These are phyloP conservation scores for Skeletonema potamos DNA, from an alignment of 108 stramenopile genomes.

Conservation along the genomic window DNA sequence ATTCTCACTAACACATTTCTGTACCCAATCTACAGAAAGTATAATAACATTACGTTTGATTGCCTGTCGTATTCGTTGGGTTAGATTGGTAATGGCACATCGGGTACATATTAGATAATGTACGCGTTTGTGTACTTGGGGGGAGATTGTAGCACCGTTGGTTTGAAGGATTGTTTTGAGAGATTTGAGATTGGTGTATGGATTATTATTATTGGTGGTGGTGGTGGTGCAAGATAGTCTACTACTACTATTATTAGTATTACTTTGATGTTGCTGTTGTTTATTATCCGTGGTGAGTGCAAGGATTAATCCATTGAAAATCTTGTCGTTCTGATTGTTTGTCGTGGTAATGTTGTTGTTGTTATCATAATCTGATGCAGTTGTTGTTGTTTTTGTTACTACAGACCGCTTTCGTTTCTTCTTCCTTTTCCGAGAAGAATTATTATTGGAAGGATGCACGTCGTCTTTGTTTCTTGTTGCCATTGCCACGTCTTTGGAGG, in stretches of 20 bases:
- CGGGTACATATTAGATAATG: slow-evolving; percentile 50
- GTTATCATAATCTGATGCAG: not conserved
- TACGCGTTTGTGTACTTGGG: slow-evolving; percentile 72
- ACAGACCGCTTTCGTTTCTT: not conserved
- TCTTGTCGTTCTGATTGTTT: slow-evolving; percentile 2
- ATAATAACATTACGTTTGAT: slow-evolving; percentile 65
- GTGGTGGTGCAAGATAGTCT: not conserved
- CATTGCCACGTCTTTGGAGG: too few relatives aligned
- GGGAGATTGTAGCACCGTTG: slow-evolving; percentile 57
- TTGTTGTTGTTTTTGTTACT: not conserved
- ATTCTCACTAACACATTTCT: slow-evolving; percentile 24
- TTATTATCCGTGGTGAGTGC: slow-evolving; percentile 51
- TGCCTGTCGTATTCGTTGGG: slow-evolving; percentile 83
- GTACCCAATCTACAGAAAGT: slow-evolving; percentile 59
- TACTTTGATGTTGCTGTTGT: not conserved
- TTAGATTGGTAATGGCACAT: slow-evolving; percentile 48
- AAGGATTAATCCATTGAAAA: slow-evolving; percentile 52
- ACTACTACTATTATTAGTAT: not conserved
- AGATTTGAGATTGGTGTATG: slow-evolving; percentile 24
- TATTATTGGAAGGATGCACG: not conserved
- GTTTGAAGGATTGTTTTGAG: slow-evolving; percentile 35
- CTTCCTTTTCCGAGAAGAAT: not conserved
- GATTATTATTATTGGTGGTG: slow-evolving; percentile 7
- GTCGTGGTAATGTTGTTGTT: not conserved
- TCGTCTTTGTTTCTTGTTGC: slow-evolving; percentile 3